Evolutionary conservation across 2,329 filamentous ascomycete species (phyloP), one percentile per base, ranked within the genome.

Genomic region (Incumbomyces lentus): DNA sequence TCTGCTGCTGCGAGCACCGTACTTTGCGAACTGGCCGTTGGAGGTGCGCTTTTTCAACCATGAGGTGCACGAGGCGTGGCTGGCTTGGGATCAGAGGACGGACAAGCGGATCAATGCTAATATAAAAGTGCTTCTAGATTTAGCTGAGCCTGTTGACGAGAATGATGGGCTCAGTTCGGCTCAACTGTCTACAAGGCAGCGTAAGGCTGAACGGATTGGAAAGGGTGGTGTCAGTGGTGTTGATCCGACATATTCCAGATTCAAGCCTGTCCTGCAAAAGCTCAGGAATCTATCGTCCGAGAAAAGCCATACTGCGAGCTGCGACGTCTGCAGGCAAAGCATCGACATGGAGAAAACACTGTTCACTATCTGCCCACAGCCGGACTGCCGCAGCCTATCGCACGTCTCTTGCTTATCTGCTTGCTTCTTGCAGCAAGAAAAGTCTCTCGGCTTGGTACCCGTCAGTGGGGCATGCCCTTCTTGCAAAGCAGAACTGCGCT

Each of bases 21-120:
- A 86, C 62, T 96, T 96, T 61, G 69, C 72, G 13, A 71, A 80
- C 38, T 95, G 88, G 90, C 90, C 90, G 16, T 69, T 98, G 44
- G 76, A 76, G 44, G 61, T 95, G 39, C 81, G 84, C 18, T 90
- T 96, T 64, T 90, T 95, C 55, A 72, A 73, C 2, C 66, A 70
- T 2, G 84, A 90, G 49, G 81, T 86, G 0, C 75, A 84, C 56
- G 66, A 67, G 16, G 72, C 75, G 1, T 96, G 90, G 90, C 61
- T 72, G 14, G 70, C 64, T 40, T 81, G 76, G 70, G 72, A 71
- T 37, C 64, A 69, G 2, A 63, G 70, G 1, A 69, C 73, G 2
- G 62, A 71, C 40, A 70, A 72, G 40, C 60, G 68, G 26, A 55
- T 79, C 11, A 67, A 71, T 17, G 56, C 61, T 10, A 69, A 67